Evolutionary conservation across 768 basidiomycete genomes (phyloP).

Genomic region (Macrolepiota fuliginosa): DNA sequence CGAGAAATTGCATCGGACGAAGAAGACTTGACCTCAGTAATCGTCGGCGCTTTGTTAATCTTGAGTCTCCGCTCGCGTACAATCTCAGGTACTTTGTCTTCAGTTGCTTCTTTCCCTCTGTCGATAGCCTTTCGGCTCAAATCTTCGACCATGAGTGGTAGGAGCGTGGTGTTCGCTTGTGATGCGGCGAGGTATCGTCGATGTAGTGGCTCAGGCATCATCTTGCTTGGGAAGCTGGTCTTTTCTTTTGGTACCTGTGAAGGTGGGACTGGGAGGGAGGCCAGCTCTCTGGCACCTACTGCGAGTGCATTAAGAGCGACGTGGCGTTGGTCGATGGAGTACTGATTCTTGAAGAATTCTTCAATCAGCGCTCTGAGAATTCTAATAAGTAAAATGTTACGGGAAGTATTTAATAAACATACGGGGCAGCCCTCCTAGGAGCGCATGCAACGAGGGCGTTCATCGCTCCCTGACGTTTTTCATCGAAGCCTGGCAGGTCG

Average conservation of each 20-base stretch:
- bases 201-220: slow-evolving; percentile 71
- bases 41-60: slow-evolving; percentile 46
- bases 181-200: slow-evolving; percentile 52
- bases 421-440: slow-evolving; percentile 82
- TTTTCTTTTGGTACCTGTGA: slow-evolving; percentile 27
- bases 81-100: slow-evolving; percentile 56
- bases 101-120: slow-evolving; percentile 48
- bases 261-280: slow-evolving; percentile 39
- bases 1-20: background rate
- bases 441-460: slow-evolving; percentile 79
- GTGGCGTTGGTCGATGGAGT: slow-evolving; percentile 83
- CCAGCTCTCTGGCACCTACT: slow-evolving; percentile 82
- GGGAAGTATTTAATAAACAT: slow-evolving; percentile 30
- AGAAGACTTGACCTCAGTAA: slow-evolving; percentile 38
- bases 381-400: background rate
- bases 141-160: slow-evolving; percentile 59
- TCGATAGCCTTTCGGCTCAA: slow-evolving; percentile 66
- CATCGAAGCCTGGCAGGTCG: slow-evolving; percentile 77
- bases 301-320: slow-evolving; percentile 86
- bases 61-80: slow-evolving; percentile 75
- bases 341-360: slow-evolving; percentile 93
- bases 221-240: slow-evolving; percentile 78
- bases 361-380: slow-evolving; percentile 71
- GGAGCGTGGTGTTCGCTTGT: slow-evolving; percentile 34
- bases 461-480: slow-evolving; percentile 71